phyloP scores from a whole-genome alignment of 2,329 filamentous ascomycete genomes.

The Monascus ruber region DNA sequence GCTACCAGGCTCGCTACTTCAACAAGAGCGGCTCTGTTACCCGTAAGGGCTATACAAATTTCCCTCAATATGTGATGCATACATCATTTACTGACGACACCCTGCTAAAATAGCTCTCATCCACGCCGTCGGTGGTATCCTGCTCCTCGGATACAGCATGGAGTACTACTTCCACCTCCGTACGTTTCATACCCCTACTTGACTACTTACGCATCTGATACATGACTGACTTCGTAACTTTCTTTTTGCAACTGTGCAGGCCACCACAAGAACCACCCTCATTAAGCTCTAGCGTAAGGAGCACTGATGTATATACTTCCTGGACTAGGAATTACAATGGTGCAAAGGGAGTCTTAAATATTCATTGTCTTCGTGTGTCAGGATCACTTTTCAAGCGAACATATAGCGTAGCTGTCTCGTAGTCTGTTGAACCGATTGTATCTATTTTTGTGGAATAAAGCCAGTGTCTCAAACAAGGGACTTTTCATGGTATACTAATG shows the following conservation, averaged over 20 bases:
- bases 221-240: constrained; percentile 2
- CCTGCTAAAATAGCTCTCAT: constrained; percentile 56
- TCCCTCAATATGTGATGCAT: neutral
- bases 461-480: neutral
- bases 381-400: constrained; percentile 3
- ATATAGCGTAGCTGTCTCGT: neutral
- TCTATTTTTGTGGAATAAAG: neutral
- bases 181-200: constrained; percentile 42
- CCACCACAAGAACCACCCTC: constrained; percentile 99
- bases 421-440: too few relatives aligned
- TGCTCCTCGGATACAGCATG: constrained; percentile 82
- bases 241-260: constrained; percentile 42
- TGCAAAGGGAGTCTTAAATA: constrained; percentile 8
- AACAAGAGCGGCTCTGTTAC: constrained; percentile 81
- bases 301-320: constrained; percentile 32
- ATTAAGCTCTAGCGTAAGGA: constrained; percentile 48
- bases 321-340: constrained; percentile 19
- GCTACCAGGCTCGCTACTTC: constrained; percentile 83
- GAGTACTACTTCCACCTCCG: constrained; percentile 99
- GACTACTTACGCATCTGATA: constrained; percentile 3
- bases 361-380: constrained; percentile 10
- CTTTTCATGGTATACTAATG: neutral
- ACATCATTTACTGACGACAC: constrained; percentile 6
- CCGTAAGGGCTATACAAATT: constrained; percentile 53
- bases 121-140: constrained; percentile 67